Conservation (phyloP, 768 basidiomycete species). For the Mycena belliarum region DNA sequence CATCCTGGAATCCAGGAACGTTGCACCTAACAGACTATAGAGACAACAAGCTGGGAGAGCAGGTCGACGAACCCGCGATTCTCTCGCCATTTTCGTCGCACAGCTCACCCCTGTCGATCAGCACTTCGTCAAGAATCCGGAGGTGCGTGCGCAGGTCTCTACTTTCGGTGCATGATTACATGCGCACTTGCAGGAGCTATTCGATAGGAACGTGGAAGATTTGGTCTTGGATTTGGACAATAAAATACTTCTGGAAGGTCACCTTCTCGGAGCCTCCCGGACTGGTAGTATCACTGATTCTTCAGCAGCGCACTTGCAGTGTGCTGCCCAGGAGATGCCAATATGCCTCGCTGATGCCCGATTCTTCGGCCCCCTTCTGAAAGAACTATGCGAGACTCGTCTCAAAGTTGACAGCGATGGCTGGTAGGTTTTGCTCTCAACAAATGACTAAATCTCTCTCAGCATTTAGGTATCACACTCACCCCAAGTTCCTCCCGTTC, state of each 20-base stretch:
- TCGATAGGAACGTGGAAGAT: conserved; percentile 60
- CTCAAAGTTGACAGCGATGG: conserved; percentile 75
- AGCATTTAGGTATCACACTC: conserved; percentile 70
- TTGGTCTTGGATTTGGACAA: conserved; percentile 74
- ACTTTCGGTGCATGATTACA: no score
- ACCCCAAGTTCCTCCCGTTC: conserved; percentile 77
- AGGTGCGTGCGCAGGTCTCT: conserved; percentile 17
- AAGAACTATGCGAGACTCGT: conserved; percentile 58
- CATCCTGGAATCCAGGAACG: neutral
- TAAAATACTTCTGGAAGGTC: conserved; percentile 69
- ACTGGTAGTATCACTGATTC: neutral
- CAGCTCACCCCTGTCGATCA: conserved; percentile 72
- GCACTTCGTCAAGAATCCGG: conserved; percentile 69
- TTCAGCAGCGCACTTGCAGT: conserved; percentile 72
- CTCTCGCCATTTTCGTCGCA: conserved; percentile 60
- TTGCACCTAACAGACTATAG: conserved; percentile 36
- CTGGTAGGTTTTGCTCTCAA: conserved; percentile 50
- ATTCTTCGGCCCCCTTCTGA: conserved; percentile 71
- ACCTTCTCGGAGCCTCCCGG: neutral
- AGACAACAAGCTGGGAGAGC: conserved; percentile 89
- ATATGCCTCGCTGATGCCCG: conserved; percentile 59
- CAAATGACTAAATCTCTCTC: no score
- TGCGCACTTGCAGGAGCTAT: conserved; percentile 46
- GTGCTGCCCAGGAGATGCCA: conserved; percentile 87
- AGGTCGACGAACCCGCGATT: conserved; percentile 78